Evolutionary conservation across 257 asterid genomes (phyloP).

Genomic region (Gentiana dahurica): DNA sequence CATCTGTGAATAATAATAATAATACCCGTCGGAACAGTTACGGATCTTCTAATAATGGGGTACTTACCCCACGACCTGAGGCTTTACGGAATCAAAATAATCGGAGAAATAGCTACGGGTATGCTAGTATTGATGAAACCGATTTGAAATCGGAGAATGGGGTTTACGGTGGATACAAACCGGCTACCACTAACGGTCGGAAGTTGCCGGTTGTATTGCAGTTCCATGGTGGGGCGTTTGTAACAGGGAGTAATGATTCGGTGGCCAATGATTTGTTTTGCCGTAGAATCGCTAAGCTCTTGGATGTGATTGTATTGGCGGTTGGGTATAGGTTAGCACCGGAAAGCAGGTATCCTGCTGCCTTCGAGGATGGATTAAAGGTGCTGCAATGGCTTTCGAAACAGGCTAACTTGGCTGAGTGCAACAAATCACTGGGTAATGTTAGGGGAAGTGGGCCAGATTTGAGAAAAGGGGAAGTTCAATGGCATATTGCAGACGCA

Average conservation of each 20-base stretch:
- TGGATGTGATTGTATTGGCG: conserved; percentile 84
- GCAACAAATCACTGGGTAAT: conserved; percentile 55
- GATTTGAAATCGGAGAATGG: conserved; percentile 36
- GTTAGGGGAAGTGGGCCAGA: conserved; percentile 31
- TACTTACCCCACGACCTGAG: conserved; percentile 16
- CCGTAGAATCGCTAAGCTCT: conserved; percentile 61
- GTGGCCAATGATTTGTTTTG: conserved; percentile 76
- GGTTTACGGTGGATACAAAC: conserved; percentile 67
- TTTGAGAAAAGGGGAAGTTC: conserved; percentile 48
- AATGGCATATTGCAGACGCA: conserved; percentile 59
- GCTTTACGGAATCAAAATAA: conserved; percentile 10
- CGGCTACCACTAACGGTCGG: conserved; percentile 34
- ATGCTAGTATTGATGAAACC: conserved; percentile 27
- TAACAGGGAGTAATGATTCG: conserved; percentile 76
- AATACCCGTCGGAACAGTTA: conserved; percentile 43
- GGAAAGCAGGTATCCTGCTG: conserved; percentile 77
- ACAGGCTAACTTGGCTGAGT: conserved; percentile 85
- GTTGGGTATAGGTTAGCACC: conserved; percentile 92
- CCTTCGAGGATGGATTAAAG: conserved; percentile 85
- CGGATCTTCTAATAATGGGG: conserved; percentile 24
- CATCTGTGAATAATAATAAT: conserved; percentile 26
- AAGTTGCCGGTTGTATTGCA: conserved; percentile 70
- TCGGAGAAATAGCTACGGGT: conserved; percentile 54
- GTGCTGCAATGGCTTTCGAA: conserved; percentile 87
- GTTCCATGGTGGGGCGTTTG: conserved; percentile 94